Conservation (phyloP, 768 basidiomycete species). For the Epithele typhae region DNA sequence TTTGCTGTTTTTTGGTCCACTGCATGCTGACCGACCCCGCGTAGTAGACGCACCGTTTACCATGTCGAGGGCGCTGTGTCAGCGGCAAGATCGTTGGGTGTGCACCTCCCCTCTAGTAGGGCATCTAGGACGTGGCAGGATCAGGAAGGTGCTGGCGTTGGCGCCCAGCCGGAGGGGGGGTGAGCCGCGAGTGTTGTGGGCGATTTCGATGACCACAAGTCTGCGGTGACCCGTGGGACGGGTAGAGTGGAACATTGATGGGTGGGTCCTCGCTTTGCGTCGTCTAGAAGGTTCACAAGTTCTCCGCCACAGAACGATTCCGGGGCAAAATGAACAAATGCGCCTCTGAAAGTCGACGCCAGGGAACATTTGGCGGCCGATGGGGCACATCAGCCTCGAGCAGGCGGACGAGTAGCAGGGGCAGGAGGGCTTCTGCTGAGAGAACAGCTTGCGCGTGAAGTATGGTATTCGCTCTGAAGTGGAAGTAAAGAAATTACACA, state of each 20-base stretch:
- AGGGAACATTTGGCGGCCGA: conserved; percentile 80
- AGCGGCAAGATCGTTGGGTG: too few species aligned
- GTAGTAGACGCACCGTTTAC: too few species aligned
- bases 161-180: conserved; percentile 33
- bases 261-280: conserved; percentile 37
- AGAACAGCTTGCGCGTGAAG: too few species aligned
- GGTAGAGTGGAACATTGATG: conserved; percentile 94
- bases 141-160: too few species aligned
- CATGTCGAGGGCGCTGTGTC: too few species aligned
- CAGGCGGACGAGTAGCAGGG: conserved; percentile 53
- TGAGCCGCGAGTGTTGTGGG: conserved; percentile 79
- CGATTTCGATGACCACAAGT: conserved; percentile 88
- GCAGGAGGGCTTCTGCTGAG: too few species aligned
- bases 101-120: too few species aligned
- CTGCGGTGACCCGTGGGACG: conserved; percentile 72
- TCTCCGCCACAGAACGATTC: conserved; percentile 66
- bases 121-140: too few species aligned
- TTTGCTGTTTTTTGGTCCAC: too few species aligned
- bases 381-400: conserved; percentile 79
- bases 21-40: too few species aligned
- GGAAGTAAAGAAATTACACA: too few species aligned
- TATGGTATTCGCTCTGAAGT: too few species aligned
- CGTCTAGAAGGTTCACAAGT: background rate
- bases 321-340: conserved; percentile 79
- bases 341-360: conserved; percentile 83